Conservation (phyloP, 2,329 filamentous ascomycete species). For the Talaromyces islandicus region DNA sequence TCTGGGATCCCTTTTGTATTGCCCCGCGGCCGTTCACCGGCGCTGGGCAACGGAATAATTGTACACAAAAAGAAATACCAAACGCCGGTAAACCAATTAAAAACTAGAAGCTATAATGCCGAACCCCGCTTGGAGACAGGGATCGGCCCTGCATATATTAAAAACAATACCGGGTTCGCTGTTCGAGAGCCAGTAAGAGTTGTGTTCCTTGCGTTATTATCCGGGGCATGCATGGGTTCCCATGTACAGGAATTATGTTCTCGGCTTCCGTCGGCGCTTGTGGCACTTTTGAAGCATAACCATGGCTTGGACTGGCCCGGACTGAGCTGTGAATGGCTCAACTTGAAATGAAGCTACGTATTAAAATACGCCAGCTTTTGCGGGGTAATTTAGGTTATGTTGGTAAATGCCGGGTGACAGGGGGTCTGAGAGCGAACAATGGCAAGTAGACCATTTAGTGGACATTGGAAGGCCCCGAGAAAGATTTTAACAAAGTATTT, state of each 20-base stretch:
- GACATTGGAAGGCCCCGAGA: background rate
- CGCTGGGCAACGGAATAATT: background rate
- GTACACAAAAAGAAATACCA: background rate
- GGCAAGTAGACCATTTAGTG: background rate
- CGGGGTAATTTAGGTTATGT: background rate
- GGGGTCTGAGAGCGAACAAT: background rate
- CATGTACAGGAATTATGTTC: too few relatives aligned
- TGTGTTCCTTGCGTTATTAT: background rate
- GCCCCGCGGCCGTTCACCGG: background rate
- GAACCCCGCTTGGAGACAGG: background rate
- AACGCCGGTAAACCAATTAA: background rate
- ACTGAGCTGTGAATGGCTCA: too few relatives aligned
- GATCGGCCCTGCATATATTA: background rate
- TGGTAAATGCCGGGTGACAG: background rate
- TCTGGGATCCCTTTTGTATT: background rate
- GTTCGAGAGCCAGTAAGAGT: background rate
- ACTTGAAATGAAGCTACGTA: too few relatives aligned
- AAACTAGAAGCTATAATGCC: background rate
- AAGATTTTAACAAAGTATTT: background rate
- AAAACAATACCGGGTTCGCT: background rate
- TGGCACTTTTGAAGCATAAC: too few relatives aligned
- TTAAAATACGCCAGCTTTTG: background rate
- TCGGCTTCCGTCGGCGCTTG: too few relatives aligned
- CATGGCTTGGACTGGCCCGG: too few relatives aligned
- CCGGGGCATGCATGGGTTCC: too few relatives aligned